A percentile compares a stretch with the other conserved stretches of the same genome.
phyloP scores from a whole-genome alignment of 106 monocot genomes.

The Chionographis japonica region DNA sequence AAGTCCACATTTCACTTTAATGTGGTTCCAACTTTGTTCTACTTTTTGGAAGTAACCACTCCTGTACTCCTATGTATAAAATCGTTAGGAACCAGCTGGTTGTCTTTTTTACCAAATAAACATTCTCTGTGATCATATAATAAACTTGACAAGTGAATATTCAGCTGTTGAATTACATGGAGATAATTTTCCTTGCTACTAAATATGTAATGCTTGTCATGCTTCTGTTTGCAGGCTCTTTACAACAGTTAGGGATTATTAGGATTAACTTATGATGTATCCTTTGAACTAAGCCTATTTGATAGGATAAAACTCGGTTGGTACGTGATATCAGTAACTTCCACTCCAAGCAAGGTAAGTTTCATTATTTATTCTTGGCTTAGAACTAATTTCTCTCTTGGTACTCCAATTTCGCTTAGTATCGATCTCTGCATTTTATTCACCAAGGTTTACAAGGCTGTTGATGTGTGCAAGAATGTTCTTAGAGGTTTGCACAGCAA shows the following conservation, averaged over 20 bases:
- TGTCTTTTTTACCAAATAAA: no score
- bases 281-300: slow-evolving; percentile 95
- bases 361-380: neutral
- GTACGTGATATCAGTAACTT: slow-evolving; percentile 97
- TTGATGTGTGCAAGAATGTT: slow-evolving; percentile 97
- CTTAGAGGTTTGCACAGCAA: slow-evolving; percentile 82
- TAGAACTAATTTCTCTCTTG: neutral
- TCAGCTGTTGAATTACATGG: neutral
- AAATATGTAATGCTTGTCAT: neutral
- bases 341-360: slow-evolving; percentile 88
- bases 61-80: no score
- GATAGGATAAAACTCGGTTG: slow-evolving; percentile 86
- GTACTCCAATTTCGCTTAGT: neutral
- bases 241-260: slow-evolving; percentile 96
- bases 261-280: slow-evolving; percentile 97
- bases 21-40: no score
- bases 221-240: slow-evolving; percentile 76
- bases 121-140: no score
- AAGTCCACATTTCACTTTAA: no score
- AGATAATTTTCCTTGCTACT: neutral
- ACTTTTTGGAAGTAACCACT: no score
- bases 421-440: neutral
- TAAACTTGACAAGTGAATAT: no score
- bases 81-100: no score
- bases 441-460: slow-evolving; percentile 78